phyloP scores from a whole-genome alignment of 116 monocot genomes.

The Posidonia oceanica region DNA sequence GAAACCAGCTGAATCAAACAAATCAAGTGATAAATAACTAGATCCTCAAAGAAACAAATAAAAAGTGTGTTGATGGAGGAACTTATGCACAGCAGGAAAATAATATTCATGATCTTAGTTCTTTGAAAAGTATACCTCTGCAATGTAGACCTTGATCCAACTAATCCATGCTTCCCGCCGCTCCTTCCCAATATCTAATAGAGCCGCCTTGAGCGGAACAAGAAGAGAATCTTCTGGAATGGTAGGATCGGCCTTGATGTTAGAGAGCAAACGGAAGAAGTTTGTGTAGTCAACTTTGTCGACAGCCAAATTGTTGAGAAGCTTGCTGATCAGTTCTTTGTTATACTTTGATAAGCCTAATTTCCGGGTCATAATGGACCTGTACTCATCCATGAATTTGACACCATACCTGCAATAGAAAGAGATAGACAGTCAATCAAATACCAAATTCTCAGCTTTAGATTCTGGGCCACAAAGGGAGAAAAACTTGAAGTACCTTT shows the following conservation, averaged over 20 bases:
- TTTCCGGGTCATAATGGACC: constrained; percentile 84
- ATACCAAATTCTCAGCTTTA: background rate
- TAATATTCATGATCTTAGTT: background rate
- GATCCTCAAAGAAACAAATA: background rate
- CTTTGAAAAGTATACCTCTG: constrained; percentile 43
- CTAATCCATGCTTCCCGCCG: constrained; percentile 86
- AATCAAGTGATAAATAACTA: background rate
- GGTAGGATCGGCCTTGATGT: constrained; percentile 62
- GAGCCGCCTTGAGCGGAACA: constrained; percentile 68
- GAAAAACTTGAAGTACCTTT: constrained; percentile 40
- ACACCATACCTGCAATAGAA: constrained; percentile 51
- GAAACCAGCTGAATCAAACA: constrained; percentile 33
- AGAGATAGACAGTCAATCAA: background rate
- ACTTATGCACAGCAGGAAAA: no score
- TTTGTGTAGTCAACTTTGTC: constrained; percentile 99
- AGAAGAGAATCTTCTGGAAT: constrained; percentile 57
- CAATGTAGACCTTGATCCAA: constrained; percentile 79
- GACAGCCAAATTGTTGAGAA: constrained; percentile 92
- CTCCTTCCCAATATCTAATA: constrained; percentile 85
- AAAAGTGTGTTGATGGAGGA: background rate
- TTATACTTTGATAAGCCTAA: constrained; percentile 88
- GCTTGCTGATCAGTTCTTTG: constrained; percentile 72
- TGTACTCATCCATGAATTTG: constrained; percentile 97
- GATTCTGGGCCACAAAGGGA: background rate
- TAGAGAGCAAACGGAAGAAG: constrained; percentile 88